Percentiles rank a stretch among this genome's conserved stretches.
phyloP scores from a whole-genome alignment of 2,329 filamentous ascomycete genomes.

The Colletotrichum sp. region DNA sequence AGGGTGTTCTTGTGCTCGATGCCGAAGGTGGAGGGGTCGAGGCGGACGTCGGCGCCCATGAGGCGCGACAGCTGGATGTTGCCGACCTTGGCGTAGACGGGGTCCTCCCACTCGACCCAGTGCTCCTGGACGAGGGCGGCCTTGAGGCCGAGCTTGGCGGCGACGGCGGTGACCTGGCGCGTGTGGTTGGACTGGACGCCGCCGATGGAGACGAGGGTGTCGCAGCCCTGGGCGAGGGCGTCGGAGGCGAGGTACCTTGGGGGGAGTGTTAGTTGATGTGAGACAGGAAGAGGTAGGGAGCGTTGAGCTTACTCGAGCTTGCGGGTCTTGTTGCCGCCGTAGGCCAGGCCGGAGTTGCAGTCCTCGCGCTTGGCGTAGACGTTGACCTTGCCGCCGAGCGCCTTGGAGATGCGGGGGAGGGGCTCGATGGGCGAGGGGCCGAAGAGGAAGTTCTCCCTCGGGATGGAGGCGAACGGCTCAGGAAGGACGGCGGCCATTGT shows the following conservation, averaged over 20 bases:
- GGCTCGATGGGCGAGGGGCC: constrained; percentile 72
- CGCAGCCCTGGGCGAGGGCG: constrained; percentile 58
- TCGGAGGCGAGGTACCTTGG: constrained; percentile 67
- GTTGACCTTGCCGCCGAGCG: constrained; percentile 62
- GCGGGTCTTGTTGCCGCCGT: constrained; percentile 72
- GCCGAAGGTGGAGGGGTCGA: constrained; percentile 66
- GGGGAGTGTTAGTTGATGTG: background rate
- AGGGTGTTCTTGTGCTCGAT: constrained; percentile 72
- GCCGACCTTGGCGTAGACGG: constrained; percentile 67
- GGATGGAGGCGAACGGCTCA: constrained; percentile 67
- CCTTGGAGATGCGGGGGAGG: constrained; percentile 67
- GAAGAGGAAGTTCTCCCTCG: constrained; percentile 65
- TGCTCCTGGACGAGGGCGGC: constrained; percentile 67
- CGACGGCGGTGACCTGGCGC: constrained; percentile 68
- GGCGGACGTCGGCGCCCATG: constrained; percentile 68
- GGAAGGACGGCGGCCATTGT: constrained; percentile 47
- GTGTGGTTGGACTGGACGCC: constrained; percentile 76
- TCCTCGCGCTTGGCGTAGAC: constrained; percentile 78
- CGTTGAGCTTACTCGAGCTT: constrained; percentile 61
- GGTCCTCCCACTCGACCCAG: constrained; percentile 69
- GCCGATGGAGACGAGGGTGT: constrained; percentile 70
- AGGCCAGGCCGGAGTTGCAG: constrained; percentile 70
- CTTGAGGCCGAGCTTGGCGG: constrained; percentile 61
- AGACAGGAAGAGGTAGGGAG: too few species aligned
- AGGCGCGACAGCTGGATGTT: constrained; percentile 74